Conservation (phyloP, 2,329 filamentous ascomycete species). For the Pseudocercospora fuligena region DNA sequence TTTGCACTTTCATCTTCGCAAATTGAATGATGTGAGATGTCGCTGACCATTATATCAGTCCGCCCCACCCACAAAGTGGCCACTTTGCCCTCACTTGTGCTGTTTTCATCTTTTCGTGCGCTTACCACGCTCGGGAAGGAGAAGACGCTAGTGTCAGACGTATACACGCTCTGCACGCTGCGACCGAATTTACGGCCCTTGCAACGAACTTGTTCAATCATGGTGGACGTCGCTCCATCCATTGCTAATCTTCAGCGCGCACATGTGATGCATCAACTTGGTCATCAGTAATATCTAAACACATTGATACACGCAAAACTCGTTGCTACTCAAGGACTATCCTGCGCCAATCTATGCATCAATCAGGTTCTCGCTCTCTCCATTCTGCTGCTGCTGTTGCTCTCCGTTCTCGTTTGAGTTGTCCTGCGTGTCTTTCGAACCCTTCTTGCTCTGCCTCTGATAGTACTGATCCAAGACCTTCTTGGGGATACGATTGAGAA, state of each 20-base stretch:
- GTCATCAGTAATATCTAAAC: conserved; percentile 18
- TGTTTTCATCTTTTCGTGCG: conserved; percentile 8
- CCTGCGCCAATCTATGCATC: conserved; percentile 26
- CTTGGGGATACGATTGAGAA: conserved; percentile 79
- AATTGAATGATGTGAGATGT: neutral
- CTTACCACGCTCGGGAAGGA: neutral
- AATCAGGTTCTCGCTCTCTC: conserved; percentile 35
- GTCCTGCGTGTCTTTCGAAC: conserved; percentile 52
- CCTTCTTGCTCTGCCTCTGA: conserved; percentile 49
- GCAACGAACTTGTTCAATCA: neutral
- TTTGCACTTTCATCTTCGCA: neutral
- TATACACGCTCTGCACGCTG: neutral
- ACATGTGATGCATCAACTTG: neutral
- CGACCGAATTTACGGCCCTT: neutral
- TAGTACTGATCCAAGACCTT: conserved; percentile 60
- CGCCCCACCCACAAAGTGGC: neutral
- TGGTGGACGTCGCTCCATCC: neutral
- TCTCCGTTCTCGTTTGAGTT: conserved; percentile 41
- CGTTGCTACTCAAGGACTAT: neutral
- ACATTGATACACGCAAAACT: conserved; percentile 9
- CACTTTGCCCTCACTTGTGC: neutral
- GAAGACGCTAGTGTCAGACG: neutral
- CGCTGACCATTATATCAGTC: conserved; percentile 1
- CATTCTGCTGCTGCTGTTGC: conserved; percentile 39
- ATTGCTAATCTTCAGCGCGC: no score